Evolutionary conservation across 2,329 filamentous ascomycete genomes (phyloP), one percentile per base, ranked within the genome.

Genomic region (Fusarium hostae): DNA sequence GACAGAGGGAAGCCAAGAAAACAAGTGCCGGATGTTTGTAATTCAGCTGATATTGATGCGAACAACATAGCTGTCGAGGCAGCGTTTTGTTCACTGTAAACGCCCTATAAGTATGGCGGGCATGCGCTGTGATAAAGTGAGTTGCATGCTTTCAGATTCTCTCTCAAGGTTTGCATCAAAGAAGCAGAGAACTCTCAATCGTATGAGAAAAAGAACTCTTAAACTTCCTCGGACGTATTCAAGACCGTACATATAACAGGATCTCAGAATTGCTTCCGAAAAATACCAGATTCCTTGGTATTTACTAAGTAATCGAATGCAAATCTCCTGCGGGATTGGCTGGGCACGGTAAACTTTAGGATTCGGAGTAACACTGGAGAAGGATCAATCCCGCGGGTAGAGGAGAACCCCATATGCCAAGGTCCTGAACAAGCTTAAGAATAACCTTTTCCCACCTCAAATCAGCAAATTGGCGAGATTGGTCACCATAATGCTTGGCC

Each of bases 321-420:
- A 16, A 28, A 43, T 56, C 35, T 59, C 57, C 57, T 47, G 57
- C 57, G 57, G 57, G 57, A 55, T 26, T 55, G 22, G 37, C 57
- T 59, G 18, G 57, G 57, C 57, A 32, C 18, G 35, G 20, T 32
- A 18, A 35, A 35, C 7, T 18, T 20, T 45, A 16, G n/a, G 11
- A 62, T 13, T 20, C 16, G 24, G 32, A 12, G 48, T 35, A 44
- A 7, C 20, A 18, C 15, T n/a, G 11, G 15, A 34, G 15, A n/a
- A 28, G 3, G 2, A 2, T 1, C 13, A 4, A 35, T 66, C 63
- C 63, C 63, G 63, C 63, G 63, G 63, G 61, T 66, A 66, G n/a
- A 47, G 3, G 3, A 18, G 3, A 9, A 24, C 50, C 28, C 50
- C 43, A 59, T 45, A 5, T 4, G 61, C 63, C 63, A 66, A 66